Base-by-base conservation (phyloP, 306 rosid genomes). In the Citrullus colocynthis region DNA sequence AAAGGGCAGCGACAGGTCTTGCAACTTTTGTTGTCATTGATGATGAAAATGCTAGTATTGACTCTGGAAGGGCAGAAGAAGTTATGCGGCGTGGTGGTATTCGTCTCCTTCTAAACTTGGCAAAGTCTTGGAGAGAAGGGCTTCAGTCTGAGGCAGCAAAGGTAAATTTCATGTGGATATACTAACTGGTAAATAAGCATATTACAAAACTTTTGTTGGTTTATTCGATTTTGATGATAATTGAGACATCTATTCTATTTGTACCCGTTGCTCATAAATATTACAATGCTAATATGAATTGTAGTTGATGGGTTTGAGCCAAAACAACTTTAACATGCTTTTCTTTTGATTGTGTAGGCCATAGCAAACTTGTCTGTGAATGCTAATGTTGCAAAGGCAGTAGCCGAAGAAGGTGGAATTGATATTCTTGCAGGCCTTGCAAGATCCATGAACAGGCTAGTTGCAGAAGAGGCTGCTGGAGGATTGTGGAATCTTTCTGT, bases 401-500 rank as follows among this genome's bases (percentile, higher is more conserved):
- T 96, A 81, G 99, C 99, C 7, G 99, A 96, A 81, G 98, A 91
- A 82, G 99, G 99, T 42, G 99, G 99, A 79, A 96, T 96, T 79
- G 73, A 88, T 82, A 91, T 96, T 85, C 98, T 96, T 0, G 97
- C 99, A 71, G 90, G 99, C 78, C 90, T 96, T 86, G 99, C 99
- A 28, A 89, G 97, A 93, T 96, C 99, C 79, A 90, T 88, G 90
- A 96, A 93, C 89, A 91, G 94, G 83, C 86, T 96, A 66, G 99
- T 96, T 59, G 99, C 97, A 28, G 99, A 96, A 88, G 99, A 96
- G 85, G 99, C 99, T 87, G 99, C 99, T 80, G 99, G 99, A 74
- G 98, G 99, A 77, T 81, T 96, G 76, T 96, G 99, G 99, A 96
- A 96, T 85, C 99, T 96, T 76, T 96, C 99, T 71, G 99, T 96